These are phyloP conservation scores for Acephala macrosclerotiorum DNA, from an alignment of 2,329 filamentous ascomycete genomes.

Conservation along the genomic window DNA sequence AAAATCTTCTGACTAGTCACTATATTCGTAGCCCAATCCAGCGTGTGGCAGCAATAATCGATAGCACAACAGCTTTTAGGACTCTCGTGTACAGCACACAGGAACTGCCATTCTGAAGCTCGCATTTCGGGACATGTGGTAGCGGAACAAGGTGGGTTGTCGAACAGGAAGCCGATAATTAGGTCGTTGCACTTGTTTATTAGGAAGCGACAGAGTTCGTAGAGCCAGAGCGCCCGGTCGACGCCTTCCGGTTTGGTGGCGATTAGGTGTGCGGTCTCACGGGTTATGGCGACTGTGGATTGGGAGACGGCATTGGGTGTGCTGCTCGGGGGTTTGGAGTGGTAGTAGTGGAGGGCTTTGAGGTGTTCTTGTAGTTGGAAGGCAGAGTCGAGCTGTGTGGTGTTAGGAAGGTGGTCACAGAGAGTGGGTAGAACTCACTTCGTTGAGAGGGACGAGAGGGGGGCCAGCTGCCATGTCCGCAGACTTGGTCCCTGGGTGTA, in stretches of 20 bases:
- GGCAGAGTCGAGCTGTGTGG: slow-evolving; percentile 83
- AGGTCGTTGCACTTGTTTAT: slow-evolving; percentile 94
- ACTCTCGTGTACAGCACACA: slow-evolving; percentile 96
- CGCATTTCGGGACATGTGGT: slow-evolving; percentile 97
- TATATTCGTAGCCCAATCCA: slow-evolving; percentile 96
- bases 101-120: slow-evolving; percentile 97
- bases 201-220: slow-evolving; percentile 95
- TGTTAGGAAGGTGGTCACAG: slow-evolving; percentile 33
- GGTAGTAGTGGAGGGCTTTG: slow-evolving; percentile 86
- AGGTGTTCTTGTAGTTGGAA: slow-evolving; percentile 98
- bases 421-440: slow-evolving; percentile 62
- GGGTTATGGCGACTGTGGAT: slow-evolving; percentile 75
- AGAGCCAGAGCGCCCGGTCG: slow-evolving; percentile 92
- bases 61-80: slow-evolving; percentile 98
- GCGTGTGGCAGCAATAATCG: slow-evolving; percentile 98
- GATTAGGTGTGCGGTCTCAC: slow-evolving; percentile 76
- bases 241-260: slow-evolving; percentile 82
- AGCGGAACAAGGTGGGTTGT: slow-evolving; percentile 86
- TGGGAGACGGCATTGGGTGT: slow-evolving; percentile 40
- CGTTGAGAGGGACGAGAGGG: slow-evolving; percentile 82
- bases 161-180: slow-evolving; percentile 91
- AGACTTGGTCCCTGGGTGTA: slow-evolving; percentile 91
- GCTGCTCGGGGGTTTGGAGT: slow-evolving; percentile 67
- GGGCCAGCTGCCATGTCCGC: slow-evolving; percentile 92
- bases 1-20: slow-evolving; percentile 96